Conservation (phyloP, 495 filamentous ascomycete species). For the Cudoniella acicularis region DNA sequence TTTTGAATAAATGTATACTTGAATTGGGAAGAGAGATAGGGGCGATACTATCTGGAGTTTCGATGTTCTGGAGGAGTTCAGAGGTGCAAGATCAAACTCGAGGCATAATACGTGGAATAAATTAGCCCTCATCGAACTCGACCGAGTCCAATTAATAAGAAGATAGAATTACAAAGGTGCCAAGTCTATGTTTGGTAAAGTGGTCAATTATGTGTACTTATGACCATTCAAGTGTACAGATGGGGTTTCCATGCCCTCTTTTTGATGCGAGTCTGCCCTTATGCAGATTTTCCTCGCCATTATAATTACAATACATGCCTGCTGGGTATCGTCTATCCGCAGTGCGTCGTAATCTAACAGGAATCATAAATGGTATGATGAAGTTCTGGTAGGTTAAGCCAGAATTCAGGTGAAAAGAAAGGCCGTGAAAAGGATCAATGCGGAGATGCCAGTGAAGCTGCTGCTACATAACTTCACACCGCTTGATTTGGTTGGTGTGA, state of each 20-base stretch:
- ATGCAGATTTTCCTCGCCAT: background rate
- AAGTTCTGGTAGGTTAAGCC: background rate
- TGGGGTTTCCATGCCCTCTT: background rate
- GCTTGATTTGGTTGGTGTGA: background rate
- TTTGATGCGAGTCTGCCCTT: background rate
- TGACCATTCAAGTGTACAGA: background rate
- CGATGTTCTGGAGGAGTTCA: too few species aligned
- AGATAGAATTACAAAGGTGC: too few species aligned
- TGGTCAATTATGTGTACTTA: constrained; percentile 2
- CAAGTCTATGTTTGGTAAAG: too few species aligned
- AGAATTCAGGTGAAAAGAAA: too few species aligned
- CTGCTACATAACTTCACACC: background rate
- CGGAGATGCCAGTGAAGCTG: background rate
- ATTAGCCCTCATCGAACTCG: too few species aligned
- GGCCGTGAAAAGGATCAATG: too few species aligned
- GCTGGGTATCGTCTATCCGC: background rate
- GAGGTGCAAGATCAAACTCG: too few species aligned
- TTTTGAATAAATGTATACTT: too few species aligned
- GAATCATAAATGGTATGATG: background rate
- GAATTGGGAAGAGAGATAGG: too few species aligned
- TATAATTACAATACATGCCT: background rate
- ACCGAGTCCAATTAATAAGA: too few species aligned
- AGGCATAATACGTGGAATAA: too few species aligned
- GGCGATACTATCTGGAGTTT: too few species aligned
- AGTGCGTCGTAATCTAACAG: background rate